phyloP scores from a whole-genome alignment of 352 stramenopile species.

The Phytopythium chamaehyphon region DNA sequence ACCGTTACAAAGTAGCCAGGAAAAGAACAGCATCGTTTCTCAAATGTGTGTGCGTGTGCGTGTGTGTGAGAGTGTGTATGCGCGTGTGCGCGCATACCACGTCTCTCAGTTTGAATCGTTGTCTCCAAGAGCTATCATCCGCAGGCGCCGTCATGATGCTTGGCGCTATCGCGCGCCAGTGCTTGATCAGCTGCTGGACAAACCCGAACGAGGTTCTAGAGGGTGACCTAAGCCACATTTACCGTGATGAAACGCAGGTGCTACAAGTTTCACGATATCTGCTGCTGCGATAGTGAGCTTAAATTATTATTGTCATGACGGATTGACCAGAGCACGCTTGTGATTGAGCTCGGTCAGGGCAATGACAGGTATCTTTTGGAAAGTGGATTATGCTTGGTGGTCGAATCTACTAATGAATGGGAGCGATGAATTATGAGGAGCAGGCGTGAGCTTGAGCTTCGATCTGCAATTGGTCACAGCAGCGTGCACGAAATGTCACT shows the following conservation, averaged over 20 bases:
- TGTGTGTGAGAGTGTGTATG: too few relatives aligned
- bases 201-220: neutral
- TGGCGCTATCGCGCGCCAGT: neutral
- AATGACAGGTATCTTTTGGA: too few relatives aligned
- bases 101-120: neutral
- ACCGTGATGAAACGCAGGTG: slow-evolving; percentile 1
- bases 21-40: too few relatives aligned
- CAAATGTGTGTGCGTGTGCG: too few relatives aligned
- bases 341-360: slow-evolving; percentile 1
- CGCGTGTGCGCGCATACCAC: too few relatives aligned
- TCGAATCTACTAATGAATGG: too few relatives aligned
- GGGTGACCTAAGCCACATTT: neutral
- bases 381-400: too few relatives aligned
- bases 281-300: too few relatives aligned
- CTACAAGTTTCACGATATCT: neutral
- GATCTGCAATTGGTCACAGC: slow-evolving; percentile 2
- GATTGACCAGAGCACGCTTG: neutral
- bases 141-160: neutral
- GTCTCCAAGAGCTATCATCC: neutral
- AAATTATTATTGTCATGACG: too few relatives aligned
- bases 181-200: slow-evolving; percentile 5
- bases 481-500: slow-evolving; percentile 27
- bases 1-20: too few relatives aligned
- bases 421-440: neutral
- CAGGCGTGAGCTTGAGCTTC: neutral